These are phyloP conservation scores for Thyridium curvatum DNA, from an alignment of 2,329 filamentous ascomycete genomes.

Conservation along the genomic window DNA sequence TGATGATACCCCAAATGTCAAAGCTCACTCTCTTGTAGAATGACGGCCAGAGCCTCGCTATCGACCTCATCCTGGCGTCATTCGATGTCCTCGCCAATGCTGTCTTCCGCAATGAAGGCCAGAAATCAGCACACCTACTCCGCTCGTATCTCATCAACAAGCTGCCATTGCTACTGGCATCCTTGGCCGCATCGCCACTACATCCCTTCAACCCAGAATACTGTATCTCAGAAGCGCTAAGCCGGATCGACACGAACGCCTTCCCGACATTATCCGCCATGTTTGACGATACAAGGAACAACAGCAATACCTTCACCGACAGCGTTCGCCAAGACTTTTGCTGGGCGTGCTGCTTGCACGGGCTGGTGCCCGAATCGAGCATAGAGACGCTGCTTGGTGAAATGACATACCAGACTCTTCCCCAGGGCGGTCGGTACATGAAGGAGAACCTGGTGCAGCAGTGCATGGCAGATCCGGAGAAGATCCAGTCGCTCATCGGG, in stretches of 20 bases:
- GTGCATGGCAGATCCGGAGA: constrained; percentile 69
- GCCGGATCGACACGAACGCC: constrained; percentile 74
- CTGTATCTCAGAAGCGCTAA: constrained; percentile 64
- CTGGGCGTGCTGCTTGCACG: constrained; percentile 83
- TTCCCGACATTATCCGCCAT: constrained; percentile 56
- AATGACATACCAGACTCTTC: constrained; percentile 72
- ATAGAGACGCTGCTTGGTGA: constrained; percentile 79
- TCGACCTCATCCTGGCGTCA: constrained; percentile 79
- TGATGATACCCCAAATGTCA: background rate
- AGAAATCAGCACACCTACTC: constrained; percentile 61
- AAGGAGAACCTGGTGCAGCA: constrained; percentile 75
- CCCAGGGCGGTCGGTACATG: constrained; percentile 65
- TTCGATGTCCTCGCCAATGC: constrained; percentile 89
- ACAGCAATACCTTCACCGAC: constrained; percentile 50
- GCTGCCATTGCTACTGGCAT: constrained; percentile 46
- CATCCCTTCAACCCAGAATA: constrained; percentile 69
- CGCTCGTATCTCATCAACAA: constrained; percentile 80
- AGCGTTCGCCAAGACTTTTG: constrained; percentile 68
- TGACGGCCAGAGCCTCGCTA: constrained; percentile 56
- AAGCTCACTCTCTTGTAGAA: background rate
- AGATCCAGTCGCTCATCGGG: constrained; percentile 64
- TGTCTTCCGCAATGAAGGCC: constrained; percentile 59
- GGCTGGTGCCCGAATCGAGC: constrained; percentile 70
- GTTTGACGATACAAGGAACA: constrained; percentile 53
- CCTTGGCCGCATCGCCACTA: constrained; percentile 52